Conservation (phyloP, 2,329 filamentous ascomycete genomes). For the Xylaria polymorpha region DNA sequence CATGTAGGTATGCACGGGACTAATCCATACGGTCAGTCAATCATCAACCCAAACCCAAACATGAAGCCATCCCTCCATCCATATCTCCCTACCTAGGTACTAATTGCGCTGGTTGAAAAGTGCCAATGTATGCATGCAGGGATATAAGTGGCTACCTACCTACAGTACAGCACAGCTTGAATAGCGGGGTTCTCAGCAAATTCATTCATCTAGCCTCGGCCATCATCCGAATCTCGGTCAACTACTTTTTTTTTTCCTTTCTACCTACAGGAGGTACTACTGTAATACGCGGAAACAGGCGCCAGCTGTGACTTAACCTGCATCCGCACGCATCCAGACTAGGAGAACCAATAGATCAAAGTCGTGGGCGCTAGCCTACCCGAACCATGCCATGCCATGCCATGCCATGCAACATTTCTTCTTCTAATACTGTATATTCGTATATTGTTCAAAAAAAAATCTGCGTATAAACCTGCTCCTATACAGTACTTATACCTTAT, state of each 20-base stretch:
- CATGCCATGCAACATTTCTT: not conserved
- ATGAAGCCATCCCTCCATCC: no score
- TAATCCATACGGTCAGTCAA: no score
- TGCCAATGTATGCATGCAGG: conserved; percentile 3
- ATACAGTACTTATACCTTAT: no score
- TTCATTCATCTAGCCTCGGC: not conserved
- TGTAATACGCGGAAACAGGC: conserved; percentile 12
- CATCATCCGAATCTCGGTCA: not conserved
- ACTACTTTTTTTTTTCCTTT: no score
- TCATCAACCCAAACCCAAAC: no score
- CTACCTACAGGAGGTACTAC: no score
- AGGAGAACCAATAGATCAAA: conserved; percentile 20
- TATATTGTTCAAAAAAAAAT: no score
- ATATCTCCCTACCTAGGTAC: no score
- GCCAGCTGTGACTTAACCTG: conserved; percentile 15
- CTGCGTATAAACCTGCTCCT: no score
- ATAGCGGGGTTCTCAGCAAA: conserved; percentile 7
- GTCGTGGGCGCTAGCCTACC: not conserved
- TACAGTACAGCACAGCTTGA: not conserved
- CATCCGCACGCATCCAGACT: not conserved
- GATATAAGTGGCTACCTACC: conserved; percentile 5
- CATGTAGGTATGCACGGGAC: no score
- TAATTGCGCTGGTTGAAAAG: not conserved
- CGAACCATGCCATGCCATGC: not conserved
- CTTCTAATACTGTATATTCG: no score